A percentile compares a stretch with the other conserved stretches of the same genome.
Evolutionary conservation across 768 basidiomycete species (phyloP).

Genomic region (Tricholoma terreum): DNA sequence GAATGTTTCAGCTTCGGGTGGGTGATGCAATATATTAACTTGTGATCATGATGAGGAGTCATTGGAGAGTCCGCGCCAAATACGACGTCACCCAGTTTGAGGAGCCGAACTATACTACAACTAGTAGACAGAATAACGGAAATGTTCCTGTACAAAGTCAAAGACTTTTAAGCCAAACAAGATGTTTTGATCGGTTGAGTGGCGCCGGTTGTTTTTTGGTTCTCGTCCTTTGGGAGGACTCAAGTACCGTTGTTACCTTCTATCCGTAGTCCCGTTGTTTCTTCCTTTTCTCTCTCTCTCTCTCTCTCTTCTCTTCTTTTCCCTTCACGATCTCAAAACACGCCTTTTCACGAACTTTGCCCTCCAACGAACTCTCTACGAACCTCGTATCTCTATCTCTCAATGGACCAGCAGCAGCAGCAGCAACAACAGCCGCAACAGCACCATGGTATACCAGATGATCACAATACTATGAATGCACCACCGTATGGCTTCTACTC

Average conservation of each 20-base stretch:
- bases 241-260: conserved; percentile 14
- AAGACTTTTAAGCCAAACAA: conserved; percentile 23
- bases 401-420: conserved; percentile 43
- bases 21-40: too few species aligned
- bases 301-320: conserved; percentile 26
- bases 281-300: conserved; percentile 25
- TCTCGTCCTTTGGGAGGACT: conserved; percentile 23
- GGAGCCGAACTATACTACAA: too few species aligned
- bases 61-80: too few species aligned
- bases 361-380: conserved; percentile 24
- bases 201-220: conserved; percentile 22
- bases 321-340: conserved; percentile 34
- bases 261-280: conserved; percentile 27
- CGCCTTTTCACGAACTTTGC: conserved; percentile 17
- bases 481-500: conserved; percentile 50
- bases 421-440: conserved; percentile 30
- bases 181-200: conserved; percentile 18
- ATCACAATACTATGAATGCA: conserved; percentile 42
- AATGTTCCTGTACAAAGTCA: conserved; percentile 23
- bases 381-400: conserved; percentile 29
- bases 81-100: too few species aligned
- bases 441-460: conserved; percentile 46
- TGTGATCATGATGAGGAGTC: too few species aligned
- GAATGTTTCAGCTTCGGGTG: too few species aligned
- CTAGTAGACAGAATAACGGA: too few species aligned